Evolutionary conservation across 2,329 filamentous ascomycete genomes (phyloP).

Genomic region (Macrophomina tecta): DNA sequence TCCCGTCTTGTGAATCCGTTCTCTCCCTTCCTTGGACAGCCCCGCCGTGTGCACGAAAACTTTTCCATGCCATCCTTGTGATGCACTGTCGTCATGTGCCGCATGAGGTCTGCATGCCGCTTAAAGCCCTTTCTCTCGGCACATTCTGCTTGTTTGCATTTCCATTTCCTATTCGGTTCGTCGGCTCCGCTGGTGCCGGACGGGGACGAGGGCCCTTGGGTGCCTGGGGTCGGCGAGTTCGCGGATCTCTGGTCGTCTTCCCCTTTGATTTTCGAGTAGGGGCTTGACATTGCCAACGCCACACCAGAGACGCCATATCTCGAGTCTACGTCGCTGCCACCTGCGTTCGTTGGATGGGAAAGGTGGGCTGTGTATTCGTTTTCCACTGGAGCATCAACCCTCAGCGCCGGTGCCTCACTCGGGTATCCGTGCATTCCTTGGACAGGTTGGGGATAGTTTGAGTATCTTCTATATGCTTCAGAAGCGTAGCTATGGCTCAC

Average conservation of each 20-base stretch:
- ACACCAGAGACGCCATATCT: neutral
- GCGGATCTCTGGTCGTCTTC: neutral
- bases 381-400: neutral
- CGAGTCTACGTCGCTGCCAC: neutral
- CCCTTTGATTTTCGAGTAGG: neutral
- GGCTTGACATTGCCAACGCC: neutral
- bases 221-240: neutral
- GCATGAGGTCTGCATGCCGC: slow-evolving; percentile 16
- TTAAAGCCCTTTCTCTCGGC: slow-evolving; percentile 5
- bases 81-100: slow-evolving; percentile 22
- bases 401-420: neutral
- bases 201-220: neutral
- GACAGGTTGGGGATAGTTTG: neutral
- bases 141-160: neutral
- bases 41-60: neutral
- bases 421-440: neutral
- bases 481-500: neutral
- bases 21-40: slow-evolving; percentile 5
- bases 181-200: neutral
- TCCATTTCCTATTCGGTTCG: slow-evolving; percentile 5
- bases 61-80: slow-evolving; percentile 7
- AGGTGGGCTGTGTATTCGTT: neutral
- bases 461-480: neutral
- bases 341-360: neutral
- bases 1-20: slow-evolving; percentile 62